These are phyloP conservation scores for Termitomyces sp. DNA, from an alignment of 768 basidiomycete species.

Conservation along the genomic window DNA sequence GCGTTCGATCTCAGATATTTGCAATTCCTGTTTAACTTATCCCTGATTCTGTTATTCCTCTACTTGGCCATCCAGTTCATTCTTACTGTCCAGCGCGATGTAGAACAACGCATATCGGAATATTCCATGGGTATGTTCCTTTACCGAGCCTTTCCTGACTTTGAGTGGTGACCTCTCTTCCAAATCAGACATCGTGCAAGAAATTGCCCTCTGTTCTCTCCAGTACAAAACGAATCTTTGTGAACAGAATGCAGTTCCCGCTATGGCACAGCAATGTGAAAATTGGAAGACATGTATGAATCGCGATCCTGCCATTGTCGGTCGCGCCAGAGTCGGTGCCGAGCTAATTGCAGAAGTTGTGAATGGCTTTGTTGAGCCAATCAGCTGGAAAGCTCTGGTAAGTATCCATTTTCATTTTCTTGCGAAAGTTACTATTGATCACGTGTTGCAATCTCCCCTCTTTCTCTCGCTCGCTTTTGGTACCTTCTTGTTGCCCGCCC, in stretches of 20 bases:
- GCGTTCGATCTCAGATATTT: slow-evolving; percentile 60
- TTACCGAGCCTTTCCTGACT: background rate
- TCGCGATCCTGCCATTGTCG: slow-evolving; percentile 85
- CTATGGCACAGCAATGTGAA: slow-evolving; percentile 81
- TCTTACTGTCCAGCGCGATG: slow-evolving; percentile 84
- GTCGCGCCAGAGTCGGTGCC: slow-evolving; percentile 85
- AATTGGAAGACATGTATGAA: slow-evolving; percentile 95
- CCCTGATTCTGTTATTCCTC: slow-evolving; percentile 75
- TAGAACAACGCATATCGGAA: slow-evolving; percentile 80
- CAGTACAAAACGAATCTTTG: slow-evolving; percentile 84
- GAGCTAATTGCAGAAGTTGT: slow-evolving; percentile 95
- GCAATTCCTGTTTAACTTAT: slow-evolving; percentile 91
- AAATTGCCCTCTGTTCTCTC: slow-evolving; percentile 82
- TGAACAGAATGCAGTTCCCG: slow-evolving; percentile 69
- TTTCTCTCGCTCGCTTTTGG: too few relatives aligned
- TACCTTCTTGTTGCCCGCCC: background rate
- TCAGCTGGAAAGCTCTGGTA: slow-evolving; percentile 96
- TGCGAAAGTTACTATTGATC: slow-evolving; percentile 6
- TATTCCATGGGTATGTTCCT: slow-evolving; percentile 73
- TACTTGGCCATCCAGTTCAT: slow-evolving; percentile 86
- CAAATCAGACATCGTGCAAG: slow-evolving; percentile 76
- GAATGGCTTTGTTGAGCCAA: slow-evolving; percentile 94
- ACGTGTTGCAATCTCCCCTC: slow-evolving; percentile 2
- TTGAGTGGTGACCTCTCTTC: background rate
- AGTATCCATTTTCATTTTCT: slow-evolving; percentile 23